Evolutionary conservation across 1,284 basidiomycete genomes (phyloP).

Genomic region (Leccinum cinnamomeum): DNA sequence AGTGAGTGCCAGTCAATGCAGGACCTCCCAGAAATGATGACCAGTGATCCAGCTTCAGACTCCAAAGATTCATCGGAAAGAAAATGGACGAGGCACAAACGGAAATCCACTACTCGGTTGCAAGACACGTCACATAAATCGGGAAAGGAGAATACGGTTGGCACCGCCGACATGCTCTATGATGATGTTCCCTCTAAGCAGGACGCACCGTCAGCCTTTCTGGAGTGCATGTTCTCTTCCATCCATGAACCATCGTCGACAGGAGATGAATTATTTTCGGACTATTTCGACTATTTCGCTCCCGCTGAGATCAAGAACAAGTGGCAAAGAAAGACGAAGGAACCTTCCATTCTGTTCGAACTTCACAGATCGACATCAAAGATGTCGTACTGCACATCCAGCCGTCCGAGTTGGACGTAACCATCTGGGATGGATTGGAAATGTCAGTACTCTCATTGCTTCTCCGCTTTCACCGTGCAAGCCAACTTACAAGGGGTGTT

Average conservation of each 20-base stretch:
- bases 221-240: no score
- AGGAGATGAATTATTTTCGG: background rate
- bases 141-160: background rate
- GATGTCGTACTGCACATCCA: constrained; percentile 22
- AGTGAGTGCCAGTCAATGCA: background rate
- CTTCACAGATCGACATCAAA: background rate
- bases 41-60: background rate
- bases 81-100: constrained; percentile 1
- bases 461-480: background rate
- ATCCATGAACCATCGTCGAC: no score
- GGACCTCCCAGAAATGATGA: background rate
- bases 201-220: no score
- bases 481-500: background rate
- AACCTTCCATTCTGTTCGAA: background rate
- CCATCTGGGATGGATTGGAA: constrained; percentile 27
- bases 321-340: background rate
- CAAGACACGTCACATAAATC: constrained; percentile 1
- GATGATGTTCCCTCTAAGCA: no score
- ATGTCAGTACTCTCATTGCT: constrained; percentile 17
- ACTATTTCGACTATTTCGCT: background rate
- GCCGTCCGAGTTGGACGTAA: constrained; percentile 16
- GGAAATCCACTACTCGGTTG: constrained; percentile 1
- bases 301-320: background rate
- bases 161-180: constrained; percentile 2
- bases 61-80: background rate